Base-by-base conservation (phyloP, 1,284 basidiomycete species). In the Ceraceosorus bombacis region DNA sequence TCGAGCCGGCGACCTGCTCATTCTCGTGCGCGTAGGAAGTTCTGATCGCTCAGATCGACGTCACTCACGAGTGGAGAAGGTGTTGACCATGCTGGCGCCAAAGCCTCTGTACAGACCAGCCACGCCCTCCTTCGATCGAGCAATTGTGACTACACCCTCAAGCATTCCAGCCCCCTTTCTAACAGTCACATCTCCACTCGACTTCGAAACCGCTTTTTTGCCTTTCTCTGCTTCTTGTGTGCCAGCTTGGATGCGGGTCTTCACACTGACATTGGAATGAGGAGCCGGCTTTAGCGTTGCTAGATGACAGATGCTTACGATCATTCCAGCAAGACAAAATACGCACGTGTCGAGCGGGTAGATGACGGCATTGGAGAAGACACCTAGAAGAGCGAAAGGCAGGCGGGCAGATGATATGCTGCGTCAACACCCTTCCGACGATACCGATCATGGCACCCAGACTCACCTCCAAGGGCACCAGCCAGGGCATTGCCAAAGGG, bases 1-100 rank as follows among this genome's bases (percentile, higher is more conserved):
- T 41, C 3, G 57, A 6, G 6, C 12, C 10, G 51, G 13, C 41
- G 2, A n/a, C 3, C 10, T 6, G 13, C 10, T 40, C 27, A 27
- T 3, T 27, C 27, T 6, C 12, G 53, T 49, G 27, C 36, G 53
- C 49, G 3, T 36, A 51, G 36, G 8, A 1, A 10, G 37, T 15
- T 46, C 43, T 46, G 43, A 10, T 27, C 1, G 27, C 27, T 12
- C 46, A 3, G 46, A 2, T 2, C 50, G n/a, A 6, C 10, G n/a
- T 17, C 39, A 85, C 91, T 74, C 69, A 94, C 92, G 79, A 68
- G 73, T 80, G 88, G 86, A 92, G 79, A 98, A 98, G 0, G 90
- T 94, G 79, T 96, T 97, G 70, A 97, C 82, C 93, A 98, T 97
- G 61, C 88, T 96, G n/a, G 95, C 95, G 46, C 85, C 83, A 76